These are phyloP conservation scores for Colletotrichum chrysophilum DNA, from an alignment of 2,329 filamentous ascomycete species.

Conservation along the genomic window DNA sequence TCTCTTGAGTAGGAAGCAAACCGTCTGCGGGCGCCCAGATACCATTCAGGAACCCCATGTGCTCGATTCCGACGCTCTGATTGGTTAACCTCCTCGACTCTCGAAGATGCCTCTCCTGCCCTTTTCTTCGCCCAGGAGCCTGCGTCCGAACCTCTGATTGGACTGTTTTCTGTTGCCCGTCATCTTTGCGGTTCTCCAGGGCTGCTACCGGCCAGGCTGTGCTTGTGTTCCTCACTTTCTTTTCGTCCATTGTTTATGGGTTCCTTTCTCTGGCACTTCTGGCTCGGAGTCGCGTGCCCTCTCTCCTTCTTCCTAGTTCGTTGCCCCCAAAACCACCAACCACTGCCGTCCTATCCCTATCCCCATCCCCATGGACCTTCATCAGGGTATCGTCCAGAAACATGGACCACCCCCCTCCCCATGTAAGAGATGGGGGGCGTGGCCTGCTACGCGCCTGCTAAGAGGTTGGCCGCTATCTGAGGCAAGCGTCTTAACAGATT, in stretches of 20 bases:
- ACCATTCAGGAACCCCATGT: conserved; percentile 22
- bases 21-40: not conserved
- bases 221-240: not conserved
- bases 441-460: conserved; percentile 3
- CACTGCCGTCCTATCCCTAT: not conserved
- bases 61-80: conserved; percentile 13
- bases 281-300: conserved; percentile 20
- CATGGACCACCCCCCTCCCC: not conserved
- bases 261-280: not conserved
- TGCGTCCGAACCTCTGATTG: conserved; percentile 7
- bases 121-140: conserved; percentile 20
- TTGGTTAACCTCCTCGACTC: not conserved
- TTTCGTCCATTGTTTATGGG: not conserved
- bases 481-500: conserved; percentile 7
- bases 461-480: not conserved
- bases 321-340: not conserved
- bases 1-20: not conserved
- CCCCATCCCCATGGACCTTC: not conserved
- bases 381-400: not conserved
- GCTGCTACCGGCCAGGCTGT: not conserved
- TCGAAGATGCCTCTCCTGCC: conserved; percentile 20
- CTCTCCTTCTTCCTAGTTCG: not conserved
- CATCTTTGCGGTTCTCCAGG: not conserved
- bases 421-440: not conserved
- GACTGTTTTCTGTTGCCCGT: not conserved